Conservation (phyloP, 495 filamentous ascomycete species). For the Aspergillus wentii region DNA sequence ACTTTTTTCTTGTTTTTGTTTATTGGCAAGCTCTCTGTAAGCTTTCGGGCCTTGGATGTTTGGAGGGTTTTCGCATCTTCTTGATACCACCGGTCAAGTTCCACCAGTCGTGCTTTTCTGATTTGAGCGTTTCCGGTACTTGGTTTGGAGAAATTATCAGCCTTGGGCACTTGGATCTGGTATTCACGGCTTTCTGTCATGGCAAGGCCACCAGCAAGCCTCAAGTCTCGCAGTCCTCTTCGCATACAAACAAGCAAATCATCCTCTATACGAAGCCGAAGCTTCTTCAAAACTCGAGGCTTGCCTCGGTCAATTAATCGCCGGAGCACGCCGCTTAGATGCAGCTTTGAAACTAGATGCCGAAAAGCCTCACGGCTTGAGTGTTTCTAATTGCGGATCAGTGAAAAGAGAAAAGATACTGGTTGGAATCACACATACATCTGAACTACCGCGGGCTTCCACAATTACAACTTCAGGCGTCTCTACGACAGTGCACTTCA, state of each 20-base stretch:
- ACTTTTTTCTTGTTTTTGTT: slow-evolving; percentile 37
- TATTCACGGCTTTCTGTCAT: too few species aligned
- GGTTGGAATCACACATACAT: too few species aligned
- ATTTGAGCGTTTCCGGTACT: background rate
- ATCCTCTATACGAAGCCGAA: background rate
- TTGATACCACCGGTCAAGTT: background rate
- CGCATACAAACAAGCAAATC: slow-evolving; percentile 2
- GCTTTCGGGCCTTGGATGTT: background rate
- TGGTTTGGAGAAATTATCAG: too few species aligned
- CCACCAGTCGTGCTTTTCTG: background rate
- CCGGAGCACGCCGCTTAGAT: background rate
- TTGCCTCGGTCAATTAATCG: background rate
- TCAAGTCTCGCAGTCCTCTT: background rate
- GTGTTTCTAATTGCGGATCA: too few species aligned
- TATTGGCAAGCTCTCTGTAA: slow-evolving; percentile 44
- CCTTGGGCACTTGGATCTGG: too few species aligned
- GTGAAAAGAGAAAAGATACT: too few species aligned
- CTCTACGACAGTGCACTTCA: too few species aligned
- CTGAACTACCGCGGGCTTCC: too few species aligned
- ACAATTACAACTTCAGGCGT: too few species aligned
- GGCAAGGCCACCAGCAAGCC: background rate
- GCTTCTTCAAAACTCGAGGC: background rate
- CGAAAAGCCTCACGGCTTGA: too few species aligned
- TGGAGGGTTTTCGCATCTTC: background rate
- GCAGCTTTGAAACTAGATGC: background rate